phyloP scores from a whole-genome alignment of 2,329 filamentous ascomycete species.

The Fusarium praegraminearum region DNA sequence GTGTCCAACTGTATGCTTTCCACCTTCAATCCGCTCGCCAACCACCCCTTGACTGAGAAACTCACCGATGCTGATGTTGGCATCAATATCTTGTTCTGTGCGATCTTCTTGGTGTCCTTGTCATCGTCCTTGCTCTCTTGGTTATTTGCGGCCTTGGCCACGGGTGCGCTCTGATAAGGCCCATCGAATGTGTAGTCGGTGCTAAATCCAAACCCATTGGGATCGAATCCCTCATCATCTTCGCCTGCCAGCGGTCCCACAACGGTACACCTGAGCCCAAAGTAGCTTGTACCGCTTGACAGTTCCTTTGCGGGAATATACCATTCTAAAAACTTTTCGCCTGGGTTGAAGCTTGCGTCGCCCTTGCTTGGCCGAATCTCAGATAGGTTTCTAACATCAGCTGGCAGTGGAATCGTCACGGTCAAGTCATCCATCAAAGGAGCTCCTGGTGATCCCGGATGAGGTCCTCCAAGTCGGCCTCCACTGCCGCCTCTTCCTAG shows the following conservation, averaged over 20 bases:
- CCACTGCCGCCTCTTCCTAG: constrained; percentile 59
- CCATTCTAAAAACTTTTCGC: constrained; percentile 83
- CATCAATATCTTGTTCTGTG: constrained; percentile 82
- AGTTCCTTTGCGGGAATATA: constrained; percentile 82
- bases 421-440: constrained; percentile 80
- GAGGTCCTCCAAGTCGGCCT: constrained; percentile 56
- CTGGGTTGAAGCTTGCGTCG: constrained; percentile 83
- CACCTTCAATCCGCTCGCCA: constrained; percentile 75
- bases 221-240: constrained; percentile 62
- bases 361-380: constrained; percentile 85
- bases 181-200: constrained; percentile 67
- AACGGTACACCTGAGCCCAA: constrained; percentile 83
- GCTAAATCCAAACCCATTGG: constrained; percentile 65
- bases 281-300: constrained; percentile 72
- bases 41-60: constrained; percentile 76
- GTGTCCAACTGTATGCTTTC: constrained; percentile 76
- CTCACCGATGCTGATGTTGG: constrained; percentile 81
- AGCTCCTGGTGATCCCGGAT: constrained; percentile 66
- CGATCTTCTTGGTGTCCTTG: constrained; percentile 67
- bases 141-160: constrained; percentile 52
- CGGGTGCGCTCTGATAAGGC: constrained; percentile 64
- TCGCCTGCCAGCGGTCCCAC: constrained; percentile 70
- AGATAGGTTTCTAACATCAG: constrained; percentile 82
- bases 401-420: constrained; percentile 82
- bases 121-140: constrained; percentile 54